These are phyloP conservation scores for Ceratocystis smalleyi DNA, from an alignment of 2,329 filamentous ascomycete genomes.

Conservation along the genomic window DNA sequence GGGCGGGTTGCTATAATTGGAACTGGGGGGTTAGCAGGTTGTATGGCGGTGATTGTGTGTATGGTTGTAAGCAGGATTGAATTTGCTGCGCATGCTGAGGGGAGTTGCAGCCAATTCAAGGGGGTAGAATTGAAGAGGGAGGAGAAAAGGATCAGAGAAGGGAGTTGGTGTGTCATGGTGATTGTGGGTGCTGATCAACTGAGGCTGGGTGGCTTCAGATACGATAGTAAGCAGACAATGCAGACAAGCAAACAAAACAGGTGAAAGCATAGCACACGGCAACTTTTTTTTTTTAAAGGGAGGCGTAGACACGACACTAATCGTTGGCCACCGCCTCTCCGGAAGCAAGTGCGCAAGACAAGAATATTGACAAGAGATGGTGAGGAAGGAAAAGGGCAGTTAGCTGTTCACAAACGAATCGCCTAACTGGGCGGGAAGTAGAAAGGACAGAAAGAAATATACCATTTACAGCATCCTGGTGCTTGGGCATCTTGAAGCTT, in stretches of 20 bases:
- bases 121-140: too few relatives aligned
- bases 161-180: too few relatives aligned
- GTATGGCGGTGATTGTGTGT: neutral
- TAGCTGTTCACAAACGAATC: neutral
- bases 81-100: neutral
- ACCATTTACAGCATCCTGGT: slow-evolving; percentile 37
- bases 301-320: too few relatives aligned
- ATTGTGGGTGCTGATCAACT: neutral
- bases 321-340: too few relatives aligned
- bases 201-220: neutral
- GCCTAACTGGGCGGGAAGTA: neutral
- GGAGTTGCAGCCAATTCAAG: too few relatives aligned
- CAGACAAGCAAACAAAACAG: neutral
- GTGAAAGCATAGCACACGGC: too few relatives aligned
- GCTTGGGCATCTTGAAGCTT: slow-evolving; percentile 57
- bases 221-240: neutral
- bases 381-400: neutral
- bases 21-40: neutral
- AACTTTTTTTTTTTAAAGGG: too few relatives aligned
- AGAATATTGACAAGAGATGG: neutral
- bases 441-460: slow-evolving; percentile 25
- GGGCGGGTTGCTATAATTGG: slow-evolving; percentile 23
- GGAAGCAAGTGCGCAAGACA: too few relatives aligned
- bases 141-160: too few relatives aligned
- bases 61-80: too few relatives aligned